Conservation (phyloP, 2,329 filamentous ascomycete species). For the Polytolypa hystricis region DNA sequence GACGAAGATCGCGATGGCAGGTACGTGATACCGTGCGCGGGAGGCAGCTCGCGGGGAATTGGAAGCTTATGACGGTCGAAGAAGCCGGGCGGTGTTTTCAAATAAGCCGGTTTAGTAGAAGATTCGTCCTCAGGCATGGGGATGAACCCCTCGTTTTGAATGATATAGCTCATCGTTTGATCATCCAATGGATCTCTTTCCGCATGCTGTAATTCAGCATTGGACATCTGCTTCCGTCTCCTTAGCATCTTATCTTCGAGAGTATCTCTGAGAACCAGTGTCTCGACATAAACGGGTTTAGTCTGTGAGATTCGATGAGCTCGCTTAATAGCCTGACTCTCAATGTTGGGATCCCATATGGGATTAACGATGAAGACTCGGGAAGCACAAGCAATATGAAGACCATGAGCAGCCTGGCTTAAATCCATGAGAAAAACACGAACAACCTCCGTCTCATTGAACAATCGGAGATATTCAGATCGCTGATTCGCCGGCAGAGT, state of each 20-base stretch:
- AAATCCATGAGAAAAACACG: constrained; percentile 84
- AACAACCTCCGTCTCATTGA: constrained; percentile 58
- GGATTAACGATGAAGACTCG: constrained; percentile 84
- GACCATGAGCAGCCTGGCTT: constrained; percentile 74
- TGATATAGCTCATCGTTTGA: constrained; percentile 46
- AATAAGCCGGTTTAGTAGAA: constrained; percentile 16
- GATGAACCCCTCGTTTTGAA: constrained; percentile 44
- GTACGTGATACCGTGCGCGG: not conserved
- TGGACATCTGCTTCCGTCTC: constrained; percentile 63
- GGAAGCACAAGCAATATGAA: constrained; percentile 74
- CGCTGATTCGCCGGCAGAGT: constrained; percentile 51
- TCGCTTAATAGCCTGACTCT: constrained; percentile 85
- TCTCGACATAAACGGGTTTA: constrained; percentile 71
- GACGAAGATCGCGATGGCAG: not conserved
- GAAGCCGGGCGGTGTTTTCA: constrained; percentile 22
- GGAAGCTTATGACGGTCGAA: constrained; percentile 30
- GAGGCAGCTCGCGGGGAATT: constrained; percentile 21
- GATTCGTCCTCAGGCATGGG: constrained; percentile 25
- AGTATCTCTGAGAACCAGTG: constrained; percentile 65
- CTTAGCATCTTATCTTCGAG: constrained; percentile 77
- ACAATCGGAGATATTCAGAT: constrained; percentile 65
- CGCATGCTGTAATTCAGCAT: constrained; percentile 42
- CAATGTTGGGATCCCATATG: constrained; percentile 70
- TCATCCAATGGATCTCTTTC: constrained; percentile 51
- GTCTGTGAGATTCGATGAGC: constrained; percentile 78